Conservation (phyloP, 139 green algal genomes). For the Pseudopediastrum boryanum region DNA sequence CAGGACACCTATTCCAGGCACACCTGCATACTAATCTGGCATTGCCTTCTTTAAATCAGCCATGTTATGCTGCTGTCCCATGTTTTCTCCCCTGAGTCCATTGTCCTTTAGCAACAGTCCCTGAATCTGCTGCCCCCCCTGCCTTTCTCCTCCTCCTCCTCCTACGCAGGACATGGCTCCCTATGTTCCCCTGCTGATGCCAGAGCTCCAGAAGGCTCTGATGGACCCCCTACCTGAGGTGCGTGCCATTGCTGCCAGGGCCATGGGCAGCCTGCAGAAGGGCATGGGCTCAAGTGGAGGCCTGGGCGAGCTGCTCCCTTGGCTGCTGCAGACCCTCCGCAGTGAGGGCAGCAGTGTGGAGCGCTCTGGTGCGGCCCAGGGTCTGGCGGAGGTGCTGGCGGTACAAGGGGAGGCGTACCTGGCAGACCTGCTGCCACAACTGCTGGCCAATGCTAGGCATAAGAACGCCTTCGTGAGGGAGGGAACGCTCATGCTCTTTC, state of each 20-base stretch:
- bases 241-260: conserved; percentile 78
- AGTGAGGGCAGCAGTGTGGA: conserved; percentile 76
- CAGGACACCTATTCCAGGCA: not conserved
- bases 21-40: not conserved
- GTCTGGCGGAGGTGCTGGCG: conserved; percentile 89
- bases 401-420: conserved; percentile 80
- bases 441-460: conserved; percentile 69
- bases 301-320: conserved; percentile 82
- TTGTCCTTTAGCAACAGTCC: not conserved
- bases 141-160: no score
- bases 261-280: conserved; percentile 67
- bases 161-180: conserved; percentile 87
- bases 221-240: conserved; percentile 95
- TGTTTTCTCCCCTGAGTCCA: no score
- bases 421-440: conserved; percentile 84
- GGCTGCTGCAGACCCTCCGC: conserved; percentile 83
- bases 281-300: conserved; percentile 76
- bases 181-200: conserved; percentile 91
- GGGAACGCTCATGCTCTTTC: conserved; percentile 91
- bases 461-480: conserved; percentile 77
- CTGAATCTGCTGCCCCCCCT: not conserved
- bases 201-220: conserved; percentile 90
- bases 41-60: no score
- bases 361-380: conserved; percentile 75
- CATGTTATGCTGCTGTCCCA: no score